Conservation (phyloP, 2,329 filamentous ascomycete genomes). For the Aureobasidium sp. region DNA sequence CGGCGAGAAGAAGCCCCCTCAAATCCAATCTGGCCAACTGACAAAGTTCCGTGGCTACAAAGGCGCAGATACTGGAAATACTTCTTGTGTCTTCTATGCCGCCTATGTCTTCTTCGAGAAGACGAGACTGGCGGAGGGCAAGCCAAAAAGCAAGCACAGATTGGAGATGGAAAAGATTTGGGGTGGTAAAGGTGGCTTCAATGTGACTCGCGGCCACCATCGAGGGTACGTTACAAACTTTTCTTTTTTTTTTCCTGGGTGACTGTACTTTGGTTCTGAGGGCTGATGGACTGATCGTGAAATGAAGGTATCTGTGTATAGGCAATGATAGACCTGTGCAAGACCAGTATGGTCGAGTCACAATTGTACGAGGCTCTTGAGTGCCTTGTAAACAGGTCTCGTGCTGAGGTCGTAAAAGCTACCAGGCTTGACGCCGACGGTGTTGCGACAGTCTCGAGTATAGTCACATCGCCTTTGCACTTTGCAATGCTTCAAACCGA, state of each 20-base stretch:
- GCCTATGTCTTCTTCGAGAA: constrained; percentile 57
- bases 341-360: constrained; percentile 2
- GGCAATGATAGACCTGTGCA: neutral
- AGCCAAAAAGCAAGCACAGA: constrained; percentile 46
- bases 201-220: neutral
- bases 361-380: neutral
- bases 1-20: constrained; percentile 26
- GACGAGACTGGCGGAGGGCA: constrained; percentile 44
- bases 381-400: neutral
- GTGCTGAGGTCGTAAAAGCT: neutral
- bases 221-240: constrained; percentile 1
- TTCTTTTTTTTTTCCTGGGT: neutral
- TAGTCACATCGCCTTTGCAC: neutral
- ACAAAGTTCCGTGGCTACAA: constrained; percentile 46
- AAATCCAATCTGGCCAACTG: constrained; percentile 41
- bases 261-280: neutral
- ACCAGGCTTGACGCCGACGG: neutral
- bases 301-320: neutral
- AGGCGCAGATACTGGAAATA: constrained; percentile 44
- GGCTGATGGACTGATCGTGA: neutral
- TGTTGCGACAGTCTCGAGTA: neutral
- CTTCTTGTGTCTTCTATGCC: constrained; percentile 45
- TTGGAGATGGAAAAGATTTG: constrained; percentile 45
- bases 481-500: neutral
- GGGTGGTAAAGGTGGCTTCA: constrained; percentile 6